These are phyloP conservation scores for Sugiyamaella neomexicana DNA, from an alignment of 1,139 yeast species.

Conservation along the genomic window DNA sequence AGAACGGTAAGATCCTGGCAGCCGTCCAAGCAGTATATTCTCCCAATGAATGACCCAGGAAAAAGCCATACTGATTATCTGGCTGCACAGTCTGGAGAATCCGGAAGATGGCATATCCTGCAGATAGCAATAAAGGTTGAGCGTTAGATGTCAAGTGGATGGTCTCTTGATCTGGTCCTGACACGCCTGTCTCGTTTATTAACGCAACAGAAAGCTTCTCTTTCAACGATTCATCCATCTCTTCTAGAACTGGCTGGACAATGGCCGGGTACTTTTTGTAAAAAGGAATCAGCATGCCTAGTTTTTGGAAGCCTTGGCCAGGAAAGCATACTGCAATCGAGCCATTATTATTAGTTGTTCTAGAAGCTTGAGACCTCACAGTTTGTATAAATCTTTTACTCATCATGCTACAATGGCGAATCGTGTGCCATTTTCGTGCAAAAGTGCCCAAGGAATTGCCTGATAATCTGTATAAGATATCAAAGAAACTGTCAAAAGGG, in stretches of 20 bases:
- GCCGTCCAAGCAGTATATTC: conserved; percentile 57
- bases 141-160: conserved; percentile 51
- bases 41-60: conserved; percentile 62
- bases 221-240: conserved; percentile 38
- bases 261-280: conserved; percentile 28
- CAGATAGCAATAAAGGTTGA: conserved; percentile 60
- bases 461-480: too few species aligned
- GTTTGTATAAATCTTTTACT: neutral
- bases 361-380: neutral
- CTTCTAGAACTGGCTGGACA: conserved; percentile 36
- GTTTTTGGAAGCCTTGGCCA: conserved; percentile 46
- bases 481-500: too few species aligned
- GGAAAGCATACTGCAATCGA: conserved; percentile 29
- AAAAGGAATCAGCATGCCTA: conserved; percentile 40
- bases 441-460: too few species aligned
- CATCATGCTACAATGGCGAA: neutral
- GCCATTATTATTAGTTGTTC: neutral
- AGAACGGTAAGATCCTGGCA: conserved; percentile 46
- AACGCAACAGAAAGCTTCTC: conserved; percentile 33
- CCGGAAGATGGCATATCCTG: conserved; percentile 46
- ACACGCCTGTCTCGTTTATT: conserved; percentile 24
- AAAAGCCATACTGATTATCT: conserved; percentile 9
- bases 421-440: too few species aligned
- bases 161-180: conserved; percentile 24
- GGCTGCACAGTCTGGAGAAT: conserved; percentile 37